These are phyloP conservation scores for Penicillium salamii DNA, from an alignment of 495 filamentous ascomycete species.

Conservation along the genomic window DNA sequence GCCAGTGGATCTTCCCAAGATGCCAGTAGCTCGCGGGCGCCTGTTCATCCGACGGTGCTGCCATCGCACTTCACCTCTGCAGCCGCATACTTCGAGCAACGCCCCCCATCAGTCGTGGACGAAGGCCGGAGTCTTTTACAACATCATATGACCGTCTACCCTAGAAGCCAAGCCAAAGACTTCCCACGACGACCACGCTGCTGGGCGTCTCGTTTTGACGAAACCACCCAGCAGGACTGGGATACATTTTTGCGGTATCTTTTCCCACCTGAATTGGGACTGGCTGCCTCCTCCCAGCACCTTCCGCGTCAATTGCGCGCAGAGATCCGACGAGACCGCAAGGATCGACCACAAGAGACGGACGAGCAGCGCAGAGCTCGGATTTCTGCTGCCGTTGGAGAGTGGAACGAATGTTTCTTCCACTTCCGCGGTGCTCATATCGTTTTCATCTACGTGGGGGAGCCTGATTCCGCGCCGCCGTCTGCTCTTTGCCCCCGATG, in stretches of 20 bases:
- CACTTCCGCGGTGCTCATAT: constrained; percentile 39
- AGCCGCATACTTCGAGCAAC: constrained; percentile 44
- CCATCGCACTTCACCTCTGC: constrained; percentile 43
- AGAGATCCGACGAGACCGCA: constrained; percentile 41
- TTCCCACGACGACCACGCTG: constrained; percentile 46
- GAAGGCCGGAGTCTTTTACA: constrained; percentile 26
- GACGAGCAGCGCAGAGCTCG: constrained; percentile 40
- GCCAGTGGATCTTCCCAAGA: constrained; percentile 18
- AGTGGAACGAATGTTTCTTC: constrained; percentile 56
- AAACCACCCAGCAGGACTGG: constrained; percentile 50
- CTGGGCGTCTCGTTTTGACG: constrained; percentile 34
- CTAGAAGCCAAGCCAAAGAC: constrained; percentile 44
- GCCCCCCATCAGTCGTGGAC: constrained; percentile 27
- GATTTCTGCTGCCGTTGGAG: constrained; percentile 42
- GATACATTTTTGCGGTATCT: constrained; percentile 49
- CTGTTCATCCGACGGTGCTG: constrained; percentile 10
- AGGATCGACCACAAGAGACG: constrained; percentile 42
- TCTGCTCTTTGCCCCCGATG: constrained; percentile 45
- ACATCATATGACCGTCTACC: constrained; percentile 44
- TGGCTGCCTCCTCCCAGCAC: constrained; percentile 38
- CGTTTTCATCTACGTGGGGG: constrained; percentile 36
- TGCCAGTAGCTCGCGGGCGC: constrained; percentile 18
- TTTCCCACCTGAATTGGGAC: constrained; percentile 41
- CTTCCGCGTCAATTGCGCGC: constrained; percentile 40
- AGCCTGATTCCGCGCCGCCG: constrained; percentile 35